Evolutionary conservation across 352 stramenopile genomes (phyloP), one percentile per base, ranked within the genome.

Genomic region (Phytophthora pseudosyringae): DNA sequence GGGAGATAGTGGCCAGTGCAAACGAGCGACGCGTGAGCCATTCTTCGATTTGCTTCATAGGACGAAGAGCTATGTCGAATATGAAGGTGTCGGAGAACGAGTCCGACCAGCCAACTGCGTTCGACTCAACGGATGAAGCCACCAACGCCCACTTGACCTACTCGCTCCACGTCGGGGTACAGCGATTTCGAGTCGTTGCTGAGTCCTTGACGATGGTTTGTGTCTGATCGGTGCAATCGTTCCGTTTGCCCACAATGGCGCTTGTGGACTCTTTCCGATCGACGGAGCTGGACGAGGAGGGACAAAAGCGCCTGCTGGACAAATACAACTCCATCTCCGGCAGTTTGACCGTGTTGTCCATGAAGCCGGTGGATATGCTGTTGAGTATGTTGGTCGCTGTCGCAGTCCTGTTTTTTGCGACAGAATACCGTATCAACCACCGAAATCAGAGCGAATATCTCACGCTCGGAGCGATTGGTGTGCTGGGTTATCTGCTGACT

Each of bases 261-360:
- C 18, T 16, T 3, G 21, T 54, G 32, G 47, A 25, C 15, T 33
- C 18, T 31, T 49, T 49, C 32, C 6, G 43, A 49, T 49, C 9
- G 18, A 21, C 21, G 9, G 43, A 49, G 9, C 0, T 35, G 43
- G 43, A 18, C 3, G 1, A 28, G 1, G 9, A 33, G 6, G 26
- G 32, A 13, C 47, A 54, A 41, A 54, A 54, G 7, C 11, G 35
- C 2, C 32, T 44, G 4, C 18, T 43, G 29, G 47, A 54, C 47
- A 54, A 44, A 16, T 54, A 54, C 47, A 54, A 54, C 32, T 54
- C 47, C 16, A 54, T 54, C 13, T 54, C 47, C 35, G 47, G 47
- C 8, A 25, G 47, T 33, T 41, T 47, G 26, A 57, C 35, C 5
- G 49, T 46, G 16, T 11, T 53, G n/a, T 11, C 45, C 5, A 45